These are phyloP conservation scores for Phycomyces nitens DNA, from an alignment of 192 early-diverging fungal species.

Conservation along the genomic window DNA sequence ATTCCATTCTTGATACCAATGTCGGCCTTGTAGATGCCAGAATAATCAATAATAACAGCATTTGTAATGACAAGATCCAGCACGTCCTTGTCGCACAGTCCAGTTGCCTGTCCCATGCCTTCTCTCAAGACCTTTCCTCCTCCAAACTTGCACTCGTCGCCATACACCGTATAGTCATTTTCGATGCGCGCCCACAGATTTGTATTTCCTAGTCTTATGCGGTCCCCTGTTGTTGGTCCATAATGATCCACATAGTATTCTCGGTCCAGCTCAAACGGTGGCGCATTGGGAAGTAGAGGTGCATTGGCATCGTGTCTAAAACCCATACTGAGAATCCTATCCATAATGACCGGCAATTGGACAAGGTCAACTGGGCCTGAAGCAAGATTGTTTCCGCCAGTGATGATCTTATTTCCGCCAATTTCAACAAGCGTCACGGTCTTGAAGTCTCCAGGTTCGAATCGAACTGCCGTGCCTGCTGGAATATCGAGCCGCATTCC, in stretches of 20 bases:
- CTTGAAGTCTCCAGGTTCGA: constrained; percentile 93
- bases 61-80: constrained; percentile 96
- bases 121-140: constrained; percentile 92
- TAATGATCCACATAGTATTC: constrained; percentile 85
- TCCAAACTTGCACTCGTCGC: constrained; percentile 96
- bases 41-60: constrained; percentile 88
- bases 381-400: constrained; percentile 84
- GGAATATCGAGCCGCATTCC: constrained; percentile 89
- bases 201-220: constrained; percentile 83
- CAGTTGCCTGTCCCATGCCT: constrained; percentile 90
- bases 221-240: constrained; percentile 91
- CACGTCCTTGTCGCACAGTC: constrained; percentile 60
- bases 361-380: constrained; percentile 63
- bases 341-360: constrained; percentile 47
- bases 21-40: constrained; percentile 98
- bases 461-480: constrained; percentile 90
- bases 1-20: constrained; percentile 87
- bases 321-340: constrained; percentile 41
- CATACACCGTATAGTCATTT: constrained; percentile 84
- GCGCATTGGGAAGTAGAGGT: constrained; percentile 37
- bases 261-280: constrained; percentile 70
- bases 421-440: constrained; percentile 81
- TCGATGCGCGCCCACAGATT: constrained; percentile 84
- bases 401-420: constrained; percentile 72
- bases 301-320: constrained; percentile 67